phyloP scores from a whole-genome alignment of 108 stramenopile genomes.

The Nannochloropsis granulata region DNA sequence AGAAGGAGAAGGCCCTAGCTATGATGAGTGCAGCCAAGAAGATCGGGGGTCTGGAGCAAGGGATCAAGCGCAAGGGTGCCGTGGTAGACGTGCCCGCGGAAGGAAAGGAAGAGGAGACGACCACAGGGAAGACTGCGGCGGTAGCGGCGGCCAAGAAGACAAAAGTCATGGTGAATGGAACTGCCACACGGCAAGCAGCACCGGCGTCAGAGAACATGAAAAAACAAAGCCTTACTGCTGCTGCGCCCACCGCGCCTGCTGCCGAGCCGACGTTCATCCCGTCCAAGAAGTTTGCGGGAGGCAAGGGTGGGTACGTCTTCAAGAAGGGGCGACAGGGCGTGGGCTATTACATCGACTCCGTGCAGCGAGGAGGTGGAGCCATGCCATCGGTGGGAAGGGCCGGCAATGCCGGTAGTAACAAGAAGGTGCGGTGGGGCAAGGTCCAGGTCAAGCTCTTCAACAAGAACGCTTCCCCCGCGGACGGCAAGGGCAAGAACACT shows the following conservation, averaged over 20 bases:
- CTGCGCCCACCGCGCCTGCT: neutral
- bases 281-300: constrained; percentile 19
- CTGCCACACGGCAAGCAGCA: too few relatives aligned
- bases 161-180: neutral
- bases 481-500: neutral
- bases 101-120: neutral
- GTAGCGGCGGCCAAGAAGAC: neutral
- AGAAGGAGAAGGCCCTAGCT: neutral
- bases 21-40: neutral
- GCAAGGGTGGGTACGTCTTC: constrained; percentile 25
- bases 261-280: neutral
- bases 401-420: neutral
- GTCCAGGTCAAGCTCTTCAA: neutral
- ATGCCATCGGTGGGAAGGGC: too few relatives aligned
- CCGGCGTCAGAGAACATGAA: neutral
- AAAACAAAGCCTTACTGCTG: neutral
- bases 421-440: neutral
- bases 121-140: neutral
- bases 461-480: neutral
- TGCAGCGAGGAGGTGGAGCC: neutral
- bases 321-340: constrained; percentile 20
- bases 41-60: neutral
- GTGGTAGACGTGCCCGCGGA: neutral
- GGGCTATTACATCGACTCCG: constrained; percentile 35
- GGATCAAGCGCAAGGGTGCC: neutral